Base-by-base conservation (phyloP, 805 yeast genomes). In the Candida tammaniensis region DNA sequence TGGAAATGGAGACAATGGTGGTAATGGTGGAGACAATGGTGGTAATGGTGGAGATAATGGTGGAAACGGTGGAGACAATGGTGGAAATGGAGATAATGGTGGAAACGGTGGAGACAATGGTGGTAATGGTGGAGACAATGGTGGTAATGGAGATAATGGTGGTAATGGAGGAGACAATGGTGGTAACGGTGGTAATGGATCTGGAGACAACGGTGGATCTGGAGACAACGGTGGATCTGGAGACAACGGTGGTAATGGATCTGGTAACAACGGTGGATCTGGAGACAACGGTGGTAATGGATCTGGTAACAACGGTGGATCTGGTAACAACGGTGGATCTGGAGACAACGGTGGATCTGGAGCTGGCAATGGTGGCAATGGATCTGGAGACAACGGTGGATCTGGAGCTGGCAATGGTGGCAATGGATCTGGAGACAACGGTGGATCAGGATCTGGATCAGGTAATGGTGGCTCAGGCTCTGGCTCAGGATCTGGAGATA, bases 141-240 rank as follows among this genome's bases (percentile, higher is more conserved):
- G 22, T 16, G n/a, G 17, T 6, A 20, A 20, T 26, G 12, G 12
- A 5, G 24, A 16, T 24, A n/a, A 5, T 24, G 26, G 24, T 12
- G 7, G 21, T 30, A 14, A 15, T 18, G 15, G 15, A 6, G 30
- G 30, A 6, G 18, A 20, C 15, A 18, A 17, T 28, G n/a, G 17
- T 4, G 24, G 17, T 27, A 17, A 20, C 17, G 17, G 8, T 10
- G 30, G 30, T 82, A 22, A 22, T 5, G 26, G 28, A 9, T 15
- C 18, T 15, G 28, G 28, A 5, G 19, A 12, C 16, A 25, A 25
- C 19, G 28, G 28, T 12, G 6, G n/a, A 13, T 15, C 17, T 12
- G 7, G 21, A 21, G 23, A 15, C n/a, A 10, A 10, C 11, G 30
- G 30, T 11, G 18, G 16, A 8, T 16, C 19, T 28, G n/a, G 17